A percentile compares a stretch with the other conserved stretches of the same genome.
Evolutionary conservation across 257 asterid genomes (phyloP).

Genomic region (Datura wrightii): DNA sequence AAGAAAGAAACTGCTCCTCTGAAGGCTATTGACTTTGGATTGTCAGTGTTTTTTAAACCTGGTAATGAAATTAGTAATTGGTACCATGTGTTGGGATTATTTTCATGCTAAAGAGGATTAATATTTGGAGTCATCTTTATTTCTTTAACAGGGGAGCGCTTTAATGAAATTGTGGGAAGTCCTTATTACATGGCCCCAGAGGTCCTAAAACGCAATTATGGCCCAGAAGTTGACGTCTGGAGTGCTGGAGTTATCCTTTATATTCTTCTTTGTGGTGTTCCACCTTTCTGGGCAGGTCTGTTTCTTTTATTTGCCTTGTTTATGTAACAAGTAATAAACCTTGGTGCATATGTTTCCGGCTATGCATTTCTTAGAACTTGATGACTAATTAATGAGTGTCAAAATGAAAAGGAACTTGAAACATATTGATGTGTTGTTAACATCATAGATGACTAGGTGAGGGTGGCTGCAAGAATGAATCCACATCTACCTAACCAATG

Average conservation of each 20-base stretch:
- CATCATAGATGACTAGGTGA: background rate
- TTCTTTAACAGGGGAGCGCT: constrained; percentile 56
- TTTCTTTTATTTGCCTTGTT: constrained; percentile 32
- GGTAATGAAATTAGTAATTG: constrained; percentile 46
- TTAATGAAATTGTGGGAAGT: constrained; percentile 81
- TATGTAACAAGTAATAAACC: constrained; percentile 23
- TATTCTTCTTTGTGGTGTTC: constrained; percentile 79
- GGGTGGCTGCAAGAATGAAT: constrained; percentile 2
- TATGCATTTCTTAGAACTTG: constrained; percentile 11
- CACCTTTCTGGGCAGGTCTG: constrained; percentile 88
- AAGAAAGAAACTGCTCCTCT: constrained; percentile 69
- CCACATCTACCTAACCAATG: background rate
- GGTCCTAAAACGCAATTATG: constrained; percentile 73
- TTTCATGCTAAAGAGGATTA: constrained; percentile 19
- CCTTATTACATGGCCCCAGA: constrained; percentile 90
- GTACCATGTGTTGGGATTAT: background rate
- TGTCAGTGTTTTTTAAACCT: constrained; percentile 69
- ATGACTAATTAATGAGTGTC: background rate
- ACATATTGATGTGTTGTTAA: background rate
- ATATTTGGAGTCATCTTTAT: background rate
- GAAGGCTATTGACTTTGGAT: constrained; percentile 75
- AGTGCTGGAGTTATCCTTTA: constrained; percentile 79
- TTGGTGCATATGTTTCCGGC: constrained; percentile 15
- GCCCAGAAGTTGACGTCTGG: constrained; percentile 74
- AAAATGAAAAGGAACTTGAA: constrained; percentile 13